Percentiles rank a stretch among this genome's conserved stretches.
Conservation (phyloP, 2,329 filamentous ascomycete species). For the Colletotrichum truncatum region DNA sequence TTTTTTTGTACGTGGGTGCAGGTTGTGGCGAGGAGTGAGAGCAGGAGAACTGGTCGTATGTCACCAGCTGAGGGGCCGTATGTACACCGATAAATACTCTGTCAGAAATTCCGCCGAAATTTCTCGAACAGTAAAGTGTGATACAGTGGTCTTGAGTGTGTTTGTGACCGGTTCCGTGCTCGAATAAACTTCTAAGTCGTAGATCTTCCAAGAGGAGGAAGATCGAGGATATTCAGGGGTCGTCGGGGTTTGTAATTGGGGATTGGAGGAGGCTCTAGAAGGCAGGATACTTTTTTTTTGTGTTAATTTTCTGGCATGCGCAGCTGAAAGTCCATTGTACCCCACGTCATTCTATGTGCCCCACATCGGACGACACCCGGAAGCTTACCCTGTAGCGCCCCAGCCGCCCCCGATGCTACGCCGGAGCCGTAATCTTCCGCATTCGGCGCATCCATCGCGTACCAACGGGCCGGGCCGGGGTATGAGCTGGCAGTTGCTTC, state of each 20-base stretch:
- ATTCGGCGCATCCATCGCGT: neutral
- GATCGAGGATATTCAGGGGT: conserved; percentile 23
- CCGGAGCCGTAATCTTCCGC: conserved; percentile 6
- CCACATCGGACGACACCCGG: conserved; percentile 3
- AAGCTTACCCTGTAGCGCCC: too few relatives aligned
- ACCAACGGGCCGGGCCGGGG: conserved; percentile 18
- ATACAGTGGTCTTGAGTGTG: neutral
- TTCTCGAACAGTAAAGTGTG: conserved; percentile 1
- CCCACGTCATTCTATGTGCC: conserved; percentile 23
- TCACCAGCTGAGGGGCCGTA: neutral
- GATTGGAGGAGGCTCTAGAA: neutral
- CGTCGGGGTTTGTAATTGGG: conserved; percentile 1
- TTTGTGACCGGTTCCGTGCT: neutral
- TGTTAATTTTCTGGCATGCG: conserved; percentile 22
- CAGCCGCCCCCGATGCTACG: conserved; percentile 6
- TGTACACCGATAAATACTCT: neutral
- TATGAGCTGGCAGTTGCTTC: neutral
- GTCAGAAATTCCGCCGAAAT: neutral
- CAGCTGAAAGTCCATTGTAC: conserved; percentile 2
- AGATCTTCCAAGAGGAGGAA: conserved; percentile 9
- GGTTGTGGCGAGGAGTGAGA: neutral
- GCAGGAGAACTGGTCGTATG: neutral
- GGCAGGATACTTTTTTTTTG: conserved; percentile 25
- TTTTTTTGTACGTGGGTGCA: too few relatives aligned
- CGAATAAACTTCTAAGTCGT: neutral